These are phyloP conservation scores for Hibiscus syriacus DNA, from an alignment of 345 rosid species.

Conservation along the genomic window DNA sequence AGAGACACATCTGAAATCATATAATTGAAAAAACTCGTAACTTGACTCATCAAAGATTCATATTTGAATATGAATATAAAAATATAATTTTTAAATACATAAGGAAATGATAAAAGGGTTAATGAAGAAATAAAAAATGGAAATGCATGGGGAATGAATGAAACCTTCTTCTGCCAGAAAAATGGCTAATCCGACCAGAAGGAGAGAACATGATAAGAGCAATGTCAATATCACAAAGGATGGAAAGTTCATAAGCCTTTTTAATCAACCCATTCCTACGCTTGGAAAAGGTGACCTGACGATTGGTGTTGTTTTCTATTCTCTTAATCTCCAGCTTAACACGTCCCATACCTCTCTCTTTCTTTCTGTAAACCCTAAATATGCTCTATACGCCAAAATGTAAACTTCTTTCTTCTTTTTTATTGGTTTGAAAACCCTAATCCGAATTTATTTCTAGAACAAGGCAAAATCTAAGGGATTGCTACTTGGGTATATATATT, in stretches of 20 bases:
- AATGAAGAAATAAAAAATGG: too few species aligned
- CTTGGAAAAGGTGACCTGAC: constrained; percentile 78
- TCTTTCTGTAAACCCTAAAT: not conserved
- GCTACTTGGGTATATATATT: constrained; percentile 8
- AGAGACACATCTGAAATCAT: not conserved
- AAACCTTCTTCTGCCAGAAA: constrained; percentile 75
- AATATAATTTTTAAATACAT: not conserved
- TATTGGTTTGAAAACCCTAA: not conserved
- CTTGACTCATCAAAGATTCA: not conserved
- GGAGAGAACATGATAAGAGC: constrained; percentile 87
- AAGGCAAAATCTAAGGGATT: constrained; percentile 3
- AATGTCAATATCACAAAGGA: constrained; percentile 49
- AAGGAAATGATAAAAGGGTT: too few species aligned
- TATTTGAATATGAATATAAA: not conserved
- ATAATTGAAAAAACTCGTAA: too few species aligned
- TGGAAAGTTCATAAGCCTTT: constrained; percentile 57
- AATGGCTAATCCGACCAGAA: constrained; percentile 56
- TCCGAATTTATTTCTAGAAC: not conserved
- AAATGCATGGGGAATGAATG: too few species aligned
- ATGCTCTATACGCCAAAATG: not conserved
- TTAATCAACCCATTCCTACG: constrained; percentile 78
- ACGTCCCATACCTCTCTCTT: constrained; percentile 44
- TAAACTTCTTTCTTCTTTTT: not conserved
- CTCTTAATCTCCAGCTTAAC: constrained; percentile 68
- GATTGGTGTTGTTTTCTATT: constrained; percentile 64